phyloP scores from a whole-genome alignment of 345 rosid species.

The Clarkia xantiana region DNA sequence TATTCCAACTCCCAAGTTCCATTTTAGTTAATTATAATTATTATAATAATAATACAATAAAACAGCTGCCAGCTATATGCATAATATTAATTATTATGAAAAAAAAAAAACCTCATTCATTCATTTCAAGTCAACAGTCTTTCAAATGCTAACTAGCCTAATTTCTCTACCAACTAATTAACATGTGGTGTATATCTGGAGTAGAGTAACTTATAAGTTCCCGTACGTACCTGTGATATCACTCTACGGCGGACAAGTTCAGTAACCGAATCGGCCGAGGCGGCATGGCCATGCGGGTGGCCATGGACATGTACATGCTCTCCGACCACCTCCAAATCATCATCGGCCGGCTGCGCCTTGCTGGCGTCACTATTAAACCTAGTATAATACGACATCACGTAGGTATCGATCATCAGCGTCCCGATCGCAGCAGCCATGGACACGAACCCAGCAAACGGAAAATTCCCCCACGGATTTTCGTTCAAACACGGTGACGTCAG shows the following conservation, averaged over 20 bases:
- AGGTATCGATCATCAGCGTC: slow-evolving; percentile 44
- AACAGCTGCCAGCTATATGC: too few relatives aligned
- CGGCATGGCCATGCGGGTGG: neutral
- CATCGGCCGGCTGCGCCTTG: too few relatives aligned
- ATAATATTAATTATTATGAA: too few relatives aligned
- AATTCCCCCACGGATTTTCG: slow-evolving; percentile 56
- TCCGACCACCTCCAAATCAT: neutral
- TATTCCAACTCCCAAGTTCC: too few relatives aligned
- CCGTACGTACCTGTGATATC: slow-evolving; percentile 19
- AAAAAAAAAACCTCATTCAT: too few relatives aligned
- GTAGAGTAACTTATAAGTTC: too few relatives aligned
- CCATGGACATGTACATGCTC: slow-evolving; percentile 5
- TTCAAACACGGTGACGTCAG: slow-evolving; percentile 38
- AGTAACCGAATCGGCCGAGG: neutral
- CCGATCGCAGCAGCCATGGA: slow-evolving; percentile 54
- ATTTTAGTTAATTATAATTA: too few relatives aligned
- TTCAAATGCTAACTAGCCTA: too few relatives aligned
- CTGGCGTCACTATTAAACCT: neutral
- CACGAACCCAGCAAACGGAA: slow-evolving; percentile 61
- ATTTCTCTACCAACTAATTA: too few relatives aligned
- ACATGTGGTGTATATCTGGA: too few relatives aligned
- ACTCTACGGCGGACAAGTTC: slow-evolving; percentile 18
- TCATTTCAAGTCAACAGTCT: too few relatives aligned
- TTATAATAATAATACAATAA: too few relatives aligned
- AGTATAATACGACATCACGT: slow-evolving; percentile 32